Evolutionary conservation across 441 rosid species (phyloP).

Genomic region (Gossypium schwendimanii): DNA sequence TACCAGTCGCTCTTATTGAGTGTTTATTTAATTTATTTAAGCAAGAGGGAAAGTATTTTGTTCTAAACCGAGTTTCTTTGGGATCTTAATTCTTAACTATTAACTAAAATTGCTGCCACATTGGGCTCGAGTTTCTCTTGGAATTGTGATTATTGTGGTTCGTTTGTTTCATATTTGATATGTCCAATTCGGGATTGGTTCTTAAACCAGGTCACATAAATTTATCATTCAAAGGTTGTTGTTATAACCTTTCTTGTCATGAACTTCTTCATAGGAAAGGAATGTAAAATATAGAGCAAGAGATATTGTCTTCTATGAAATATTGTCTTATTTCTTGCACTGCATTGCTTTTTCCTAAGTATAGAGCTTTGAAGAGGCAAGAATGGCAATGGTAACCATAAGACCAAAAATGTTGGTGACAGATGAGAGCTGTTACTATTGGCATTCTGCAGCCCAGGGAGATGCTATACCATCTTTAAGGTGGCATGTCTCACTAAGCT

Average conservation of each 20-base stretch:
- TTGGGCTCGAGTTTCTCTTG: not conserved
- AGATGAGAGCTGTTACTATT: slow-evolving; percentile 48
- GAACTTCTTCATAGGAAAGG: not conserved
- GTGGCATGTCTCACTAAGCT: slow-evolving; percentile 52
- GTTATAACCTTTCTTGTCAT: not conserved
- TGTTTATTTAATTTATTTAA: not conserved
- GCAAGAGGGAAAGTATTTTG: not conserved
- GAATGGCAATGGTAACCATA: slow-evolving; percentile 41
- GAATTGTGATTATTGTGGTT: not conserved
- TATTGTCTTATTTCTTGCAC: not conserved
- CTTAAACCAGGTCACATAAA: not conserved
- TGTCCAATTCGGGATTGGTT: not conserved
- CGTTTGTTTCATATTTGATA: not conserved
- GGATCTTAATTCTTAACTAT: not conserved
- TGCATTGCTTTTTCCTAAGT: slow-evolving; percentile 1
- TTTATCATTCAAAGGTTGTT: not conserved
- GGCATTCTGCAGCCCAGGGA: slow-evolving; percentile 32
- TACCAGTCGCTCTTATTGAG: not conserved
- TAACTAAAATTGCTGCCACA: not conserved
- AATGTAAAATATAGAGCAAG: not conserved
- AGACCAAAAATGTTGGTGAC: slow-evolving; percentile 57
- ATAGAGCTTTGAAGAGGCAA: slow-evolving; percentile 67
- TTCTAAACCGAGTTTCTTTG: not conserved
- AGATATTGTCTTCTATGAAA: not conserved
- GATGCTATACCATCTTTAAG: slow-evolving; percentile 41